Conservation (phyloP, 2,329 filamentous ascomycete species). For the Calcarisporium arbuscula region DNA sequence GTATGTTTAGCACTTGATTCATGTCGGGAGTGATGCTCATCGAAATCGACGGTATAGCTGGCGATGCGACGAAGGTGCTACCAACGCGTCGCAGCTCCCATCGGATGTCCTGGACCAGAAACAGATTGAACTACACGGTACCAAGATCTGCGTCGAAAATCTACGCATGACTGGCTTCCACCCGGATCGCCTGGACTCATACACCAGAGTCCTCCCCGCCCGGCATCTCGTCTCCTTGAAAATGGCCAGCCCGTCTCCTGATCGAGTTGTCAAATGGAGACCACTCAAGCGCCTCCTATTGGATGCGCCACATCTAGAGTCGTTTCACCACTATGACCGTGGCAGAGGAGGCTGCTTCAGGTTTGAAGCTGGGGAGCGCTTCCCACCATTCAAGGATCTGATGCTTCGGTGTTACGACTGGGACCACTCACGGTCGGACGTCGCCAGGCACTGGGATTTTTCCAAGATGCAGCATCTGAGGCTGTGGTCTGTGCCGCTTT, state of each 20-base stretch:
- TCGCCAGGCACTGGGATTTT: slow-evolving; percentile 39
- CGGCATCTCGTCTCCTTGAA: slow-evolving; percentile 32
- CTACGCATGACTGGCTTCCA: slow-evolving; percentile 33
- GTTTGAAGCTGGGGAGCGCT: slow-evolving; percentile 31
- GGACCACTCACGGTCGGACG: slow-evolving; percentile 33
- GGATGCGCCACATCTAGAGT: slow-evolving; percentile 25
- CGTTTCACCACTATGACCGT: slow-evolving; percentile 36
- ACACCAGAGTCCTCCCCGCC: slow-evolving; percentile 33
- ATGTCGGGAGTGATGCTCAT: background rate
- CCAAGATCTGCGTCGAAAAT: slow-evolving; percentile 32
- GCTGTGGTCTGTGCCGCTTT: slow-evolving; percentile 37
- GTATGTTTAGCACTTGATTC: slow-evolving; percentile 19
- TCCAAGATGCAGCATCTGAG: slow-evolving; percentile 33
- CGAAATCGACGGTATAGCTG: slow-evolving; percentile 22
- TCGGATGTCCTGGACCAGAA: slow-evolving; percentile 29
- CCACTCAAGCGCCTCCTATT: slow-evolving; percentile 38
- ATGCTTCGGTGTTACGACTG: slow-evolving; percentile 42
- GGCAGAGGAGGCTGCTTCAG: slow-evolving; percentile 39
- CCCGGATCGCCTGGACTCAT: slow-evolving; percentile 25
- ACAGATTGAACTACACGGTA: slow-evolving; percentile 20
- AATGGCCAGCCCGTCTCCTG: slow-evolving; percentile 31
- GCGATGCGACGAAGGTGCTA: slow-evolving; percentile 27
- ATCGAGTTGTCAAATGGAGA: slow-evolving; percentile 32
- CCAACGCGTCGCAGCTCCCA: slow-evolving; percentile 28
- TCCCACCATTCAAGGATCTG: slow-evolving; percentile 36